A percentile compares a stretch with the other conserved stretches of the same genome.
These are phyloP conservation scores for Ustilago nuda DNA, from an alignment of 1,284 basidiomycete species.

Conservation along the genomic window DNA sequence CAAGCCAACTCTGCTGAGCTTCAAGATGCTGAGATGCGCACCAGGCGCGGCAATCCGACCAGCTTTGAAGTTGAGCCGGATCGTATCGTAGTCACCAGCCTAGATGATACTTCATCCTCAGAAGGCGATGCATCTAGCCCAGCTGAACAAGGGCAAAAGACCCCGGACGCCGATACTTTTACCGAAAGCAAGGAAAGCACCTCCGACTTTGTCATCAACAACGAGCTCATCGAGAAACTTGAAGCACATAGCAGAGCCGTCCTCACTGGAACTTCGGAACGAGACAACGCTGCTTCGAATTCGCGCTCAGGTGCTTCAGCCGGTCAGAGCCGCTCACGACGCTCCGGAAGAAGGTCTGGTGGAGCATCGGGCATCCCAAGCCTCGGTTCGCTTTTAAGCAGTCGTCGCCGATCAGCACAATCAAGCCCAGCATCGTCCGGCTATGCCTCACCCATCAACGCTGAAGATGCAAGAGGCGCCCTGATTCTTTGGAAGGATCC, in stretches of 20 bases:
- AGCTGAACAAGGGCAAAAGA: conserved; percentile 14
- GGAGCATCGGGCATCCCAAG: conserved; percentile 14
- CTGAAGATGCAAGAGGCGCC: conserved; percentile 40
- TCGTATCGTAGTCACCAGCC: conserved; percentile 47
- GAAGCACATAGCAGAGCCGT: conserved; percentile 50
- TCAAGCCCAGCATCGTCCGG: conserved; percentile 47
- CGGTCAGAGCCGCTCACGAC: conserved; percentile 16
- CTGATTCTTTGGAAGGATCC: conserved; percentile 51
- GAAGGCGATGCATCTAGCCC: conserved; percentile 26
- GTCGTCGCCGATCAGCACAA: conserved; percentile 32
- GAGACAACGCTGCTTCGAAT: conserved; percentile 36
- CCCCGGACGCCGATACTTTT: conserved; percentile 34
- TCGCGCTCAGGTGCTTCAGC: conserved; percentile 19
- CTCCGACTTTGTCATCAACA: conserved; percentile 51
- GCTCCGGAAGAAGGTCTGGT: conserved; percentile 33
- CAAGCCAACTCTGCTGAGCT: conserved; percentile 16
- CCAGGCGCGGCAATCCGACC: conserved; percentile 26
- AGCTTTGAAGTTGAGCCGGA: conserved; percentile 52
- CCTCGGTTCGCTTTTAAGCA: conserved; percentile 34
- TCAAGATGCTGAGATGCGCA: conserved; percentile 40
- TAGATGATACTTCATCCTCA: conserved; percentile 46
- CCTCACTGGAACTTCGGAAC: conserved; percentile 47
- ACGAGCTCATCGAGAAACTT: conserved; percentile 59
- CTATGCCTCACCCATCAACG: conserved; percentile 45
- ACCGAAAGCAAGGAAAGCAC: conserved; percentile 24